These are phyloP conservation scores for Scutellaria baicalensis DNA, from an alignment of 257 asterid species.

Conservation along the genomic window DNA sequence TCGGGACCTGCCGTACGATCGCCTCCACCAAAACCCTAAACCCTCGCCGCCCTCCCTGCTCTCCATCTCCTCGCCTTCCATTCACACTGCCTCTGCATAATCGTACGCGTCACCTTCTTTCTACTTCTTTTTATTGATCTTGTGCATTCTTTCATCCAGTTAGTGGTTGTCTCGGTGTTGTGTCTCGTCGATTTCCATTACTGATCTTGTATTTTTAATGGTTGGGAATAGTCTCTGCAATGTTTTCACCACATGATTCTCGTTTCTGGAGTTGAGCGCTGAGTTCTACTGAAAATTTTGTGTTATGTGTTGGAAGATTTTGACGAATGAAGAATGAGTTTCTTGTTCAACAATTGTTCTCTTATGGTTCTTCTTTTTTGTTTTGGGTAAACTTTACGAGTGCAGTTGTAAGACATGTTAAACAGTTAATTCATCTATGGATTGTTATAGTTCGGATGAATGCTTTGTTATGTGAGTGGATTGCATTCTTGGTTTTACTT, in stretches of 20 bases:
- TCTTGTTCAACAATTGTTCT: not conserved
- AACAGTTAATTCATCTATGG: not conserved
- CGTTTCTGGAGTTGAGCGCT: not conserved
- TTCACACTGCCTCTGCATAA: conserved; percentile 16
- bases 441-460: not conserved
- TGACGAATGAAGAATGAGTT: not conserved
- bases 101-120: conserved; percentile 28
- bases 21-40: conserved; percentile 38
- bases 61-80: conserved; percentile 19
- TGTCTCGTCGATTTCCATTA: not conserved
- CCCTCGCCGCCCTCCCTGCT: conserved; percentile 25
- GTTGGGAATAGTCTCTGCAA: not conserved
- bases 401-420: not conserved
- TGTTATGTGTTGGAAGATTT: not conserved
- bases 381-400: not conserved
- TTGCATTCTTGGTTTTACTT: not conserved
- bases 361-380: not conserved
- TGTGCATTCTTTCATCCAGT: not conserved
- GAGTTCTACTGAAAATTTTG: not conserved
- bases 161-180: not conserved
- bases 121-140: not conserved
- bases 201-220: not conserved
- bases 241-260: not conserved
- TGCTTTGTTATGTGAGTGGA: not conserved
- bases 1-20: conserved; percentile 33